Base-by-base conservation (phyloP, 2,329 filamentous ascomycete genomes). In the Colletotrichum musicola region DNA sequence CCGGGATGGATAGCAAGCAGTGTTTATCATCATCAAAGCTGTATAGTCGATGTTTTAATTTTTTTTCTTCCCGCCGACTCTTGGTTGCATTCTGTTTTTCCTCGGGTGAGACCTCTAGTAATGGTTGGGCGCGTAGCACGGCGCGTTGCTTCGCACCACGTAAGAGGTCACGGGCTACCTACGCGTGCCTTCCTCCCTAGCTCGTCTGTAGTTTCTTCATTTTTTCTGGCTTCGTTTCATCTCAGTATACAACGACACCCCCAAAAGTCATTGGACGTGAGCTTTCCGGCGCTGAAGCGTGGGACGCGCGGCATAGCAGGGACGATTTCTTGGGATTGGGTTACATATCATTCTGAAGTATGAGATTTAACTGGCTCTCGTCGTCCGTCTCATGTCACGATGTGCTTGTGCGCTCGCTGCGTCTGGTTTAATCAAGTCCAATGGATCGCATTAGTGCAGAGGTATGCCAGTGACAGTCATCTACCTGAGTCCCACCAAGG, bases 1-100 rank as follows among this genome's bases (percentile, higher is more conserved):
- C n/a, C n/a, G n/a, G n/a, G n/a, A n/a, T n/a, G n/a, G n/a, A 65
- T 68, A 68, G 65, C 65, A 68, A 68, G 65, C 65, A 68, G 65
- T 65, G 55, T 65, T 68, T 68, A 62, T 65, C 30, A 62, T 65
- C 30, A 35, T 35, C 55, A 60, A 65, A 65, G 55, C 62, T 65
- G 65, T 59, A 63, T 60, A 65, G 62, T 65, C 18, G 30, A 10
- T 46, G 14, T 14, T 49, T 56, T 42, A 62, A 55, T 65, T 55
- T 65, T 68, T 53, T 64, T 55, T 61, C 42, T 42, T 47, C 14
- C 22, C 57, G 12, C 22, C 40, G n/a, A 18, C 18, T 35, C 16
- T 27, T 38, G 20, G 30, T 10, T 35, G 30, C 9, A 9, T 10
- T 25, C 20, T 30, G 56, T 18, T 22, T 53, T 46, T n/a, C 42